Conservation (phyloP, 164 flowering plant species). For the Pachysandra terminalis region DNA sequence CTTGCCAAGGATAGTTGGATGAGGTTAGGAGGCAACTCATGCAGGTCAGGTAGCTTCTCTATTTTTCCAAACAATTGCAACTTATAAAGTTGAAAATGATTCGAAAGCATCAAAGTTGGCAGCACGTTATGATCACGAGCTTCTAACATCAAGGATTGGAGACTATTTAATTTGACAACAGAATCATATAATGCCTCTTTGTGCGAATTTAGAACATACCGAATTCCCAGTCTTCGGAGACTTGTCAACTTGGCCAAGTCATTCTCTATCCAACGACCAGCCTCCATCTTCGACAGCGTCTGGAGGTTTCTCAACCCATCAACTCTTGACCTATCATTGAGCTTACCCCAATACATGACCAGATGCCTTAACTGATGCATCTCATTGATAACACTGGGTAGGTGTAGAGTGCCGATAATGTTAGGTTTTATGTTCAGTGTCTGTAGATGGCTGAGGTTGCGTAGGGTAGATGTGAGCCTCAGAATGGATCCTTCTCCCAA, state of each 20-base stretch:
- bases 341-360: background rate
- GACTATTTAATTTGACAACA: background rate
- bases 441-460: background rate
- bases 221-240: background rate
- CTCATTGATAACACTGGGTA: background rate
- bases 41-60: background rate
- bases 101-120: background rate
- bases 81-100: background rate
- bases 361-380: background rate
- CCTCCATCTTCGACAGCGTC: background rate
- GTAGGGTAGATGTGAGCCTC: background rate
- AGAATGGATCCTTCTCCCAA: background rate
- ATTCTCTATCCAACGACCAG: background rate
- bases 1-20: conserved; percentile 4
- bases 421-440: background rate
- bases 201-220: background rate
- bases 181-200: background rate
- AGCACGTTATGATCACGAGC: background rate
- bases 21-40: background rate
- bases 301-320: background rate
- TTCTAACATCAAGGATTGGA: background rate
- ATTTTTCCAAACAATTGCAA: background rate
- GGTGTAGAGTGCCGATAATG: background rate
- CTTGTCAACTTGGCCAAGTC: background rate
- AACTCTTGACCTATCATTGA: background rate